A percentile compares a stretch with the other conserved stretches of the same genome.
phyloP scores from a whole-genome alignment of 257 asterid genomes.

The Perilla frutescens region DNA sequence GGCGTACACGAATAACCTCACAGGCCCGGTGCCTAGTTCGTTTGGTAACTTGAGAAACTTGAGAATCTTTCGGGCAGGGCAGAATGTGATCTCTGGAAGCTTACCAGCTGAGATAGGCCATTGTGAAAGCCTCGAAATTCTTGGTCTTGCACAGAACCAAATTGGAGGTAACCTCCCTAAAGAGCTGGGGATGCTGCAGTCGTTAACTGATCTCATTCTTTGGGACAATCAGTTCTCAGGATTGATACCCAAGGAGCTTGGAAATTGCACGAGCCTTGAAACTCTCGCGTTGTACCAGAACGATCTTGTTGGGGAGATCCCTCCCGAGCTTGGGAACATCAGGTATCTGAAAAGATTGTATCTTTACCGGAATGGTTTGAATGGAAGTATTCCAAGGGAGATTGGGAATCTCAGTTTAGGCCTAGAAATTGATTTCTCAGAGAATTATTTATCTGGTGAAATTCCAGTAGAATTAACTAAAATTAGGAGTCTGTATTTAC shows the following conservation, averaged over 20 bases:
- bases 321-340: slow-evolving; percentile 67
- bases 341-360: slow-evolving; percentile 51
- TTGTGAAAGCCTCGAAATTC: slow-evolving; percentile 58
- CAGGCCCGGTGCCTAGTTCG: slow-evolving; percentile 74
- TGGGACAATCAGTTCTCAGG: slow-evolving; percentile 86
- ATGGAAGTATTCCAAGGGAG: slow-evolving; percentile 84
- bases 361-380: slow-evolving; percentile 73
- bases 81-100: slow-evolving; percentile 76
- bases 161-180: slow-evolving; percentile 70
- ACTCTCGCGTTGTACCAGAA: slow-evolving; percentile 80
- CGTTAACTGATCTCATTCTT: slow-evolving; percentile 61
- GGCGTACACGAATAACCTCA: slow-evolving; percentile 79
- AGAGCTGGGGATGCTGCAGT: slow-evolving; percentile 76
- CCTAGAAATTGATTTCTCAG: slow-evolving; percentile 80
- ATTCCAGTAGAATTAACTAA: slow-evolving; percentile 68
- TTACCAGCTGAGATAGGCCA: slow-evolving; percentile 69
- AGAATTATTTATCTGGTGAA: slow-evolving; percentile 72
- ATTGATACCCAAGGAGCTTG: slow-evolving; percentile 71
- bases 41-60: slow-evolving; percentile 66
- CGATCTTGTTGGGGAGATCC: slow-evolving; percentile 74
- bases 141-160: slow-evolving; percentile 86
- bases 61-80: slow-evolving; percentile 75
- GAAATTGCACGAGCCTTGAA: slow-evolving; percentile 66
- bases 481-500: slow-evolving; percentile 54
- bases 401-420: slow-evolving; percentile 72